Percentiles rank a stretch among this genome's conserved stretches.
Evolutionary conservation across 2,329 filamentous ascomycete genomes (phyloP).

Genomic region (Huntiella bhutanensis): DNA sequence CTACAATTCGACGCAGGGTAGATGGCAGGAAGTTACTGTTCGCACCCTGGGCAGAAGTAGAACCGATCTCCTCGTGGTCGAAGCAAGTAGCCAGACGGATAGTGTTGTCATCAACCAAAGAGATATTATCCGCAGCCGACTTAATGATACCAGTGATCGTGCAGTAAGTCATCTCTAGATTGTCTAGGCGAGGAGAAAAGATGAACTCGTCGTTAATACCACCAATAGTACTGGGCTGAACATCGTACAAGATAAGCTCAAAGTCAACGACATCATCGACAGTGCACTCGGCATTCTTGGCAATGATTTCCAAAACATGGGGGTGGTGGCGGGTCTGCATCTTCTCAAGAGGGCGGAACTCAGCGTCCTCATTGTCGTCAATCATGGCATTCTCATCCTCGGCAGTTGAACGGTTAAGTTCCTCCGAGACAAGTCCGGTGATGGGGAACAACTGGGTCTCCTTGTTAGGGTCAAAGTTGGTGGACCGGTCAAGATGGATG

Average conservation of each 20-base stretch:
- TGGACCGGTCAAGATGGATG: conserved; percentile 76
- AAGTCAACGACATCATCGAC: conserved; percentile 71
- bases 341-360: conserved; percentile 57
- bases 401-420: conserved; percentile 48
- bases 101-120: conserved; percentile 55
- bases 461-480: conserved; percentile 87
- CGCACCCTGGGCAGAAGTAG: conserved; percentile 77
- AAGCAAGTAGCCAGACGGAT: conserved; percentile 91
- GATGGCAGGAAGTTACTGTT: conserved; percentile 81
- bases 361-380: conserved; percentile 25
- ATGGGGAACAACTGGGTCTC: conserved; percentile 93
- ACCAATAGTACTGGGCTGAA: conserved; percentile 74
- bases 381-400: conserved; percentile 20
- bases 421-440: conserved; percentile 65
- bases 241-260: conserved; percentile 92
- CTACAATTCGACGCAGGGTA: conserved; percentile 69
- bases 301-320: conserved; percentile 68
- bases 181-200: conserved; percentile 89
- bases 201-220: conserved; percentile 87
- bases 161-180: conserved; percentile 92
- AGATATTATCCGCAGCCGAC: conserved; percentile 44
- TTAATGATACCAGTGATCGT: conserved; percentile 68
- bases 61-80: conserved; percentile 95
- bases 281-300: conserved; percentile 53
- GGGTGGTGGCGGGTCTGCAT: conserved; percentile 76